phyloP scores from a whole-genome alignment of 768 basidiomycete genomes.

The Russula ochroleuca region DNA sequence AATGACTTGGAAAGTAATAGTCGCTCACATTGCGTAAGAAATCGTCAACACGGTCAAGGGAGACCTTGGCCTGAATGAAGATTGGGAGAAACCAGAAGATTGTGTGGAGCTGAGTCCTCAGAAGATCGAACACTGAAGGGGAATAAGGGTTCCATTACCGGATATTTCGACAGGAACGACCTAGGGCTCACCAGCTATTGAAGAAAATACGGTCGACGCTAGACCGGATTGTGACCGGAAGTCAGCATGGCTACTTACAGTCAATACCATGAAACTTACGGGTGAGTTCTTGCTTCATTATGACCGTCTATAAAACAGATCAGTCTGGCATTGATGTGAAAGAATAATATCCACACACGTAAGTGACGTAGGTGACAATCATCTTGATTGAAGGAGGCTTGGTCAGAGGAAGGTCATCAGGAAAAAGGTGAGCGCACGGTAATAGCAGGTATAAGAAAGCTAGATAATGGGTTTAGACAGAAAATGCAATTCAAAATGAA shows the following conservation, averaged over 20 bases:
- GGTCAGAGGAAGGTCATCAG: not conserved
- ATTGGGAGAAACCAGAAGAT: slow-evolving; percentile 30
- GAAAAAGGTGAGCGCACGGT: slow-evolving; percentile 28
- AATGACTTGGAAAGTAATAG: not conserved
- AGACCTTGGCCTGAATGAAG: slow-evolving; percentile 37
- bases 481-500: not conserved
- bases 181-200: slow-evolving; percentile 27
- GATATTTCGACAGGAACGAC: not conserved
- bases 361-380: slow-evolving; percentile 37
- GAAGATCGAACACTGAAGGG: slow-evolving; percentile 40
- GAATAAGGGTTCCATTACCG: not conserved
- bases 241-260: not conserved
- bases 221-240: no score
- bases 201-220: slow-evolving; percentile 34
- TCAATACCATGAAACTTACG: slow-evolving; percentile 18
- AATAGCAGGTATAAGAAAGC: slow-evolving; percentile 39
- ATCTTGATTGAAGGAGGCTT: slow-evolving; percentile 31
- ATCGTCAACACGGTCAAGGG: slow-evolving; percentile 38
- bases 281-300: slow-evolving; percentile 36
- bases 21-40: slow-evolving; percentile 36
- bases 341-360: slow-evolving; percentile 20
- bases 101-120: slow-evolving; percentile 35
- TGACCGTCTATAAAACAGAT: slow-evolving; percentile 29
- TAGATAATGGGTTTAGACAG: slow-evolving; percentile 19
- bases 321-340: not conserved